Evolutionary conservation across 2,329 filamentous ascomycete genomes (phyloP), one percentile per base, ranked within the genome.

Genomic region (Plenodomus lindquistii): DNA sequence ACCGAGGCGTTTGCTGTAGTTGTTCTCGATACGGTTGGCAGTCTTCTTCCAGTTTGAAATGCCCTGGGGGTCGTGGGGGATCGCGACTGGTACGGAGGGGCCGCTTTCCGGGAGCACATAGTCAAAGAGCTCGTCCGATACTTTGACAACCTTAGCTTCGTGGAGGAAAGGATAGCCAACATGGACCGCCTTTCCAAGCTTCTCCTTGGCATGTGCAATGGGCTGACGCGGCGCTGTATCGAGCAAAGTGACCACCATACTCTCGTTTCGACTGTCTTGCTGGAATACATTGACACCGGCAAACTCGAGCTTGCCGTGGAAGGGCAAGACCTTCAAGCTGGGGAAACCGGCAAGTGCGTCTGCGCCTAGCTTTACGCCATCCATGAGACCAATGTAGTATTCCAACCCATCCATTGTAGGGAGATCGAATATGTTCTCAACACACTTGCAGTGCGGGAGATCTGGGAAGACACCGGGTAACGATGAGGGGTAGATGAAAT

Each of bases 161-260:
- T 96, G 89, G 55, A 99, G 76, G 76, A 97, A 99, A 1, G 94
- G 94, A 66, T 96, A 99, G 31, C 93, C 92, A 52, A 97, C 89
- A 68, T 91, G 91, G 50, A 96, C 92, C 51, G 86, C 85, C 72
- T 93, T 83, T 37, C 92, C 93, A 37, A 99, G 81, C 67, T 91
- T 93, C 41, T 78, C 75, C 69, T 91, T 90, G 46, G 92, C 92
- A 45, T 83, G 76, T 58, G 89, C 85, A 18, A 86, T 79, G 55
- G 83, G 88, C 40, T 87, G 85, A 29, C 87, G 85, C 48, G 77
- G 75, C 55, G 92, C 90, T 0, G 89, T 84, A 31, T 90, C 87
- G 24, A 86, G 80, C 41, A 99, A 78, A 2, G 90, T 96, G 47
- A 97, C 82, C 19, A 97, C 84, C 85, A 97, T 92, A 72, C 93